Evolutionary conservation across 768 basidiomycete species (phyloP), one percentile per base, ranked within the genome.

Genomic region (Serendipita sp.): DNA sequence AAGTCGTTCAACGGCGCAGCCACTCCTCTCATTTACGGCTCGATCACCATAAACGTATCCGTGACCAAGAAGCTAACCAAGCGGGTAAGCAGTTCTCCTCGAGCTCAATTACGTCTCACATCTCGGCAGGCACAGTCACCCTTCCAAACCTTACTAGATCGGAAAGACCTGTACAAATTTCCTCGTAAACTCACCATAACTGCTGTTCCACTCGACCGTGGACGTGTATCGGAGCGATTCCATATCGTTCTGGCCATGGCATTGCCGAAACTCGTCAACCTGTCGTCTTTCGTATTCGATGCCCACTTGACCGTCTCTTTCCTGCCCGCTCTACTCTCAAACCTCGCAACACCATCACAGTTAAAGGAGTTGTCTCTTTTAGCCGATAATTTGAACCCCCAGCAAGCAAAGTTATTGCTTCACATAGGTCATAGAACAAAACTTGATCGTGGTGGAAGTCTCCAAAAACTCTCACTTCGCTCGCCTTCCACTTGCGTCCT

Each of bases 1-100:
- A 78, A 77, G 47, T 81, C 85, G 0, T 89, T 89, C 67, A 75
- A 84, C 30, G 80, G 80, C 0, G 86, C 79, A 0, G 84, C 80
- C 0, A 78, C 84, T 2, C 86, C 87, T 0, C 75, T 77, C 15
- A 75, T 90, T 5, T 89, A 90, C 71, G 72, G 77, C 35, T 79
- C 73, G 2, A 75, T 89, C 34, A 37, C 10, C 16, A 34, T 60
- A 8, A 28, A 38, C 10, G 16, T 37, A 10, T 4, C 16, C 30
- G 18, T 60, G 11, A 30, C 18, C 56, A 60, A 60, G 56, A 24
- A 35, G 16, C 37, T 60, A 34, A 13, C 41, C 5, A 38, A 35
- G 32, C 4, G 10, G 28, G 56, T 60, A 32, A 60, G 28, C 35
- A 4, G 10, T 4, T 18, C 11, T 37, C 24, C 16, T 24, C 35